Evolutionary conservation across 176 grass and related monocot genomes (phyloP), one percentile per base, ranked within the genome.

Genomic region (Aechmea fasciata): DNA sequence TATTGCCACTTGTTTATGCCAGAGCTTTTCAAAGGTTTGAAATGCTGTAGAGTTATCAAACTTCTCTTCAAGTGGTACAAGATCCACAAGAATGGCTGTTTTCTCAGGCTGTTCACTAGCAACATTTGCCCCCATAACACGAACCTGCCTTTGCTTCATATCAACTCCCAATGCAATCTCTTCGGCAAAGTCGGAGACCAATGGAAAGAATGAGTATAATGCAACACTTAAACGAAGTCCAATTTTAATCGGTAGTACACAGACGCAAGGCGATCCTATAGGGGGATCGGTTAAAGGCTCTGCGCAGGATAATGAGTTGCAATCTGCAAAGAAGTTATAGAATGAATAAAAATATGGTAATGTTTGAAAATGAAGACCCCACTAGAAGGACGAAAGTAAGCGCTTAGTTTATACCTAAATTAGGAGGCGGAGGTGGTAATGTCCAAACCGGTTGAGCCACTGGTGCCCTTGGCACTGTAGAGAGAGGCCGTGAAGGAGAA

Each of bases 91-190:
- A 71, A 99, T 85, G 13, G 85, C 73, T 49, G 95, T 93, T 72
- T 93, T 90, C 70, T 86, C 90, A 70, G 87, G 68, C 70, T 90
- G 84, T 52, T 99, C 87, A 64, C 75, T 63, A 54, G 89, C 95
- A 25, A 90, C 90, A 86, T 93, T 99, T 71, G 95, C 95, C 22
- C 95, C 95, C 87, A 99, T 94, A 65, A 99, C 83, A 57, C 95
- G 86, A 51, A 99, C 90, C 75, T 94, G 95, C 22, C 79, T 80
- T 65, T 52, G 71, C 19, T 78, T 77, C 86, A 99, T 90, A 70
- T 85, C 78, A 70, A 99, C 78, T 48, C 87, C 95, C 77, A 75
- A 88, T 49, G 87, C 78, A 52, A 99, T 70, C 79, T 93, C 95
- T 79, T 86, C 69, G 22, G 87, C 82, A 75, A 90, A 94, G 74